Base-by-base conservation (phyloP, 306 rosid species). In the Hippophae tibetana region DNA sequence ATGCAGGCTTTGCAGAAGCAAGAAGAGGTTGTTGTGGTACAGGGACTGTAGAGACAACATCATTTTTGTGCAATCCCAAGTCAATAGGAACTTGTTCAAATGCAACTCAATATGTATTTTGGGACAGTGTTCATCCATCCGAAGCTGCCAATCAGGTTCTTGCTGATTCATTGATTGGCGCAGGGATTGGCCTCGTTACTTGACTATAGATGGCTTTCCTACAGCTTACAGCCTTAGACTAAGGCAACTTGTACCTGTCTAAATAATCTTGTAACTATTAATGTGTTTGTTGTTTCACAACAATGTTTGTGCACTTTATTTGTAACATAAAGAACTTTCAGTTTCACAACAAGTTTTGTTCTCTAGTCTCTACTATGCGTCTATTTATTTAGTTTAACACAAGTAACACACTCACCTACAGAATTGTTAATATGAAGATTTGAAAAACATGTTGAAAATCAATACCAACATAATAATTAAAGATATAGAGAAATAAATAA, bases 91-190 rank as follows among this genome's bases (percentile, higher is more conserved):
- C 90, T 23, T 93, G 95, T 70, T 45, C 81, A 23, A 93, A 93
- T 76, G 84, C 99, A 12, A 82, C 89, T 13, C 87, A 85, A n/a
- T 87, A 87, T 63, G 95, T 92, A 69, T 92, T 92, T 69, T 87
- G 98, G 98, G 98, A 92, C 65, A 76, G 93, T 47, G 89, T 83
- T 52, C 98, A 92, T 74, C 98, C 96, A 56, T 79, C 98, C 48
- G 63, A 92, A 68, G 98, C 98, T 54, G 85, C 98, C 14, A 92
- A 92, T 61, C 82, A 80, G 62, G 73, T 87, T 68, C 82, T 92
- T 27, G 89, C 98, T 23, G 84, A 85, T 74, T 56, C 79, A 48
- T 54, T 92, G 72, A 6, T 85, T 59, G 0, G 44, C 53, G 84
- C 75, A 63, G 98, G 96, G 62, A 65, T 82, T 42, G 0, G 68